Evolutionary conservation across 2,329 filamentous ascomycete genomes (phyloP).

Genomic region (Huntiella decipiens): DNA sequence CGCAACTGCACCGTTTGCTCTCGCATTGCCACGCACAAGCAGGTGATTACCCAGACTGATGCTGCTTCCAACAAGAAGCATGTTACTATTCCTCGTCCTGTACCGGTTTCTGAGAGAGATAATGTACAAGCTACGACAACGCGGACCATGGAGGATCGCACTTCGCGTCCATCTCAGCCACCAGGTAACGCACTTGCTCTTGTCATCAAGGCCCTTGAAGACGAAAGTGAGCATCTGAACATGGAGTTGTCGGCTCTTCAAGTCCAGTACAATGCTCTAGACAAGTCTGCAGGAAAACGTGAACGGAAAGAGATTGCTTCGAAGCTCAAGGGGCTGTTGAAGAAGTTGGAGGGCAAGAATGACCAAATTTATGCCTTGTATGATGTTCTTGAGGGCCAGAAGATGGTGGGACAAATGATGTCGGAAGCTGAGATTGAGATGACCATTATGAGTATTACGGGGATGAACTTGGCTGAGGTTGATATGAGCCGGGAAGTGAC

Average conservation of each 20-base stretch:
- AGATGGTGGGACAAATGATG: constrained; percentile 43
- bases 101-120: constrained; percentile 43
- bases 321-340: constrained; percentile 41
- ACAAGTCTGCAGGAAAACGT: constrained; percentile 46
- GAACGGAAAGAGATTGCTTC: constrained; percentile 41
- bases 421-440: constrained; percentile 43
- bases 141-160: constrained; percentile 25
- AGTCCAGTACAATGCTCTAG: constrained; percentile 42
- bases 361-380: constrained; percentile 69
- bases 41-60: constrained; percentile 20
- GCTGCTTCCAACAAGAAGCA: constrained; percentile 32
- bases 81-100: constrained; percentile 42
- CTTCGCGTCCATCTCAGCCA: constrained; percentile 46
- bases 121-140: constrained; percentile 11
- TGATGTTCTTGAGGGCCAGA: constrained; percentile 68
- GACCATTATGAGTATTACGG: constrained; percentile 38
- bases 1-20: constrained; percentile 38
- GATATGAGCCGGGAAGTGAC: constrained; percentile 24
- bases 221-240: constrained; percentile 62
- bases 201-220: constrained; percentile 66
- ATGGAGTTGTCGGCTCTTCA: constrained; percentile 45
- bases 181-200: constrained; percentile 56
- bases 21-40: constrained; percentile 30
- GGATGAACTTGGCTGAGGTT: constrained; percentile 21
- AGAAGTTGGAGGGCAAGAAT: constrained; percentile 50